Conservation (phyloP, 768 basidiomycete species). For the Pleurotus giganteus region DNA sequence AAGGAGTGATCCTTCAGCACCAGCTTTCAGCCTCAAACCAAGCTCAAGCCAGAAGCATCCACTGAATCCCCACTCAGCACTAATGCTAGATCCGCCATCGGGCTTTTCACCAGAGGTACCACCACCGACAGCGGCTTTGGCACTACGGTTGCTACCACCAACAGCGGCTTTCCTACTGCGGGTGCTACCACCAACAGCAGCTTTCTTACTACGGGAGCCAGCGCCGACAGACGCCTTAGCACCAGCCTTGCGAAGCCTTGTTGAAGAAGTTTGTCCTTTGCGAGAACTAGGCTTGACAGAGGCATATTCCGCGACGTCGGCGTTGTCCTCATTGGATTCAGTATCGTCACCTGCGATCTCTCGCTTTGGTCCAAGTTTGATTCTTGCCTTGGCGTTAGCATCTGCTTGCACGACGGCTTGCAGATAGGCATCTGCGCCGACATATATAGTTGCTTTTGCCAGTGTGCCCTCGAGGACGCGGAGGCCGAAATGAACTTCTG, state of each 20-base stretch:
- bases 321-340: not conserved
- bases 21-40: not conserved
- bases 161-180: no score
- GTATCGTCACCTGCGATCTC: not conserved
- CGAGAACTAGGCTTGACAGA: no score
- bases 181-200: no score
- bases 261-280: no score
- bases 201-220: not conserved
- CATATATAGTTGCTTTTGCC: not conserved
- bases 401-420: not conserved
- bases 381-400: not conserved
- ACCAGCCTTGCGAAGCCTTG: not conserved
- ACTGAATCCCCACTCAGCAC: not conserved
- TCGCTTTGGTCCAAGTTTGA: not conserved
- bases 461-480: not conserved
- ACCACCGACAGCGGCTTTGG: not conserved
- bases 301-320: not conserved
- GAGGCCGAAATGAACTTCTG: not conserved
- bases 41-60: slow-evolving; percentile 5
- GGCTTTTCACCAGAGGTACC: not conserved
- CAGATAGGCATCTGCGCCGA: not conserved
- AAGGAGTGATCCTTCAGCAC: not conserved
- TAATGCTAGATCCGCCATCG: not conserved
- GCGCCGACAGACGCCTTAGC: not conserved
- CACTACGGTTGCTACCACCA: not conserved